A percentile compares a stretch with the other conserved stretches of the same genome.
Conservation (phyloP, 176 grass and related monocot genomes). For the Typha latifolia region DNA sequence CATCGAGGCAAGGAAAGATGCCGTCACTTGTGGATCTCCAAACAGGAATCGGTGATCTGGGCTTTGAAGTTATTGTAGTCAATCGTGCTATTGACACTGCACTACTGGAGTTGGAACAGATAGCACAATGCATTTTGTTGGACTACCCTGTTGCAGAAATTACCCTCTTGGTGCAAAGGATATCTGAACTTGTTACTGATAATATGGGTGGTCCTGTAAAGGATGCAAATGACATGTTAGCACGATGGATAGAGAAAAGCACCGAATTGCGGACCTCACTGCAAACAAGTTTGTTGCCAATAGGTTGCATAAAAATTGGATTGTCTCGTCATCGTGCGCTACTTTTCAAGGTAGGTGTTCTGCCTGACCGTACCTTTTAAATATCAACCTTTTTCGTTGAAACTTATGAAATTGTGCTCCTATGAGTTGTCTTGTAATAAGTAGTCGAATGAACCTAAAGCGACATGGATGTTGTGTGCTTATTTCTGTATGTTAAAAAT, state of each 20-base stretch:
- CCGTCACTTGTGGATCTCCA: conserved; percentile 86
- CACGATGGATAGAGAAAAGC: conserved; percentile 79
- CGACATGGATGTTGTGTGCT: background rate
- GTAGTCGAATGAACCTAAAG: no score
- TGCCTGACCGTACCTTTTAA: background rate
- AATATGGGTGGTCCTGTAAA: conserved; percentile 93
- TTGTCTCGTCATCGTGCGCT: conserved; percentile 84
- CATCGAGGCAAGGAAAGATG: conserved; percentile 61
- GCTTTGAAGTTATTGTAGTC: conserved; percentile 97
- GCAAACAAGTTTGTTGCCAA: conserved; percentile 87
- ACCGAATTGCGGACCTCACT: conserved; percentile 73
- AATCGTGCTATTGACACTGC: conserved; percentile 77
- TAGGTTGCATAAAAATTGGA: conserved; percentile 93
- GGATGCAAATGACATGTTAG: conserved; percentile 77
- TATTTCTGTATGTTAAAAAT: no score
- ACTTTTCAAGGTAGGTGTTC: conserved; percentile 79
- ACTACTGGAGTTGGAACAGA: conserved; percentile 84
- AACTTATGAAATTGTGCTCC: no score
- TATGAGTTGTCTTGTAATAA: background rate
- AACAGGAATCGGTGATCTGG: conserved; percentile 81
- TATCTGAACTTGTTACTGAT: conserved; percentile 89
- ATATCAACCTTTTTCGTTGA: background rate
- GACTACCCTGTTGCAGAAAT: conserved; percentile 69
- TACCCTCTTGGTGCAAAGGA: conserved; percentile 73
- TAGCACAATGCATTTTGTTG: conserved; percentile 81